Evolutionary conservation across 768 basidiomycete genomes (phyloP), one percentile per base, ranked within the genome.

Genomic region (Pulveroboletus sp.): DNA sequence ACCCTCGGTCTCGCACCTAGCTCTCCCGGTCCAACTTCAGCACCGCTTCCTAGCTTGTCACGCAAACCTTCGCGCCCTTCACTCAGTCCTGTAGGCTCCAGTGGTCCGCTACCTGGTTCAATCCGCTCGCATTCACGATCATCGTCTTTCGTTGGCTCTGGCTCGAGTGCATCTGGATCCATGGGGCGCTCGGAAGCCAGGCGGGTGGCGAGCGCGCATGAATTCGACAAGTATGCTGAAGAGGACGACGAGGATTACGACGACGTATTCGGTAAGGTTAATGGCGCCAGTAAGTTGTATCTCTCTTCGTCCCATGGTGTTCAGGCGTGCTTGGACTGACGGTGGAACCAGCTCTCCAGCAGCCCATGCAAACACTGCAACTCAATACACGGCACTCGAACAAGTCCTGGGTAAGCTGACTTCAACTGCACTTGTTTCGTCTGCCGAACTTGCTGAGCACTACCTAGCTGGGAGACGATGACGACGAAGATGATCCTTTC

Each of bases 401-500:
- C 65, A 86, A 84, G 70, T 93, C 93, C 11, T 96, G 93, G 91
- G 89, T 89, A 63, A 9, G 62, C 51, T 42, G 20, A 23, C 6
- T 6, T 13, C 20, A 31, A 74, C 55, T 9, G 6, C 16, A 30
- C 12, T 32, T 11, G 16, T 32, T 29, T 37, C 11, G 27, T 29
- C 45, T 35, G 8, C 12, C 13, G 16, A 23, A 20, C 24, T 43
- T 42, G 24, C 23, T 56, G 3, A 57, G 26, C 37, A 23, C 32
- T 10, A 29, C 46, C n/a, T 53, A 88, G 84, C 70, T 87, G 46
- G 85, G 85, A 9, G 91, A 91, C 37, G 89, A 88, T 29, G 82
- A 81, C 3, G 93, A 95, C 49, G 93, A 95, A 45, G 90, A 93
- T 46, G 93, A 99, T 73, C 95, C 96, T 1, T 99, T 99, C 59